These are phyloP conservation scores for Neonectria magnoliae DNA, from an alignment of 2,329 filamentous ascomycete genomes.

Conservation along the genomic window DNA sequence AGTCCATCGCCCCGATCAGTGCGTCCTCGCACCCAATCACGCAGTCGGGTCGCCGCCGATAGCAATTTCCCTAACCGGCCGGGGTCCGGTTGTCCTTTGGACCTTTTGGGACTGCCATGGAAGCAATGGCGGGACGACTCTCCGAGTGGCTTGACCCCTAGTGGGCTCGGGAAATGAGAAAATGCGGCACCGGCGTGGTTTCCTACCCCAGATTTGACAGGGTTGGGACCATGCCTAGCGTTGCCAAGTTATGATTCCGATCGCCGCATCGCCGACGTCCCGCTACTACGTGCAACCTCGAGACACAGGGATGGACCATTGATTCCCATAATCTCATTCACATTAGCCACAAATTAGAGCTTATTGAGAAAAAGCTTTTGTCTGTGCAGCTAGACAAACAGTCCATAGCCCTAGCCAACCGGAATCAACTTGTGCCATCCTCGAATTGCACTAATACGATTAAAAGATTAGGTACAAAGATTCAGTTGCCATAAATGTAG, in stretches of 20 bases:
- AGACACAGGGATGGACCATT: neutral
- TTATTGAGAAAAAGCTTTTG: slow-evolving; percentile 2
- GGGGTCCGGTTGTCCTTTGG: neutral
- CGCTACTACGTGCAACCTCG: neutral
- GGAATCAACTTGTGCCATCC: slow-evolving; percentile 25
- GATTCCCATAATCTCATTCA: slow-evolving; percentile 6
- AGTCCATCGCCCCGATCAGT: neutral
- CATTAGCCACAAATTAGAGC: neutral
- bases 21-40: neutral
- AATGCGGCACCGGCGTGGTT: slow-evolving; percentile 14
- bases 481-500: slow-evolving; percentile 41
- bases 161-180: slow-evolving; percentile 36
- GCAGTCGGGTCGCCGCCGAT: neutral
- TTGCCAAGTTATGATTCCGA: too few relatives aligned
- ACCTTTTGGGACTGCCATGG: neutral
- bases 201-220: slow-evolving; percentile 36
- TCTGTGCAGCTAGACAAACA: slow-evolving; percentile 31
- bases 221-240: neutral
- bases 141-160: slow-evolving; percentile 17
- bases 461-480: slow-evolving; percentile 60
- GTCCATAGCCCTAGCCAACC: slow-evolving; percentile 25
- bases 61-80: slow-evolving; percentile 6
- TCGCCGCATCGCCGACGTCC: neutral
- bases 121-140: neutral
- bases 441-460: slow-evolving; percentile 48